Evolutionary conservation across 2,329 filamentous ascomycete genomes (phyloP).

Genomic region (Microdochium bolleyi): DNA sequence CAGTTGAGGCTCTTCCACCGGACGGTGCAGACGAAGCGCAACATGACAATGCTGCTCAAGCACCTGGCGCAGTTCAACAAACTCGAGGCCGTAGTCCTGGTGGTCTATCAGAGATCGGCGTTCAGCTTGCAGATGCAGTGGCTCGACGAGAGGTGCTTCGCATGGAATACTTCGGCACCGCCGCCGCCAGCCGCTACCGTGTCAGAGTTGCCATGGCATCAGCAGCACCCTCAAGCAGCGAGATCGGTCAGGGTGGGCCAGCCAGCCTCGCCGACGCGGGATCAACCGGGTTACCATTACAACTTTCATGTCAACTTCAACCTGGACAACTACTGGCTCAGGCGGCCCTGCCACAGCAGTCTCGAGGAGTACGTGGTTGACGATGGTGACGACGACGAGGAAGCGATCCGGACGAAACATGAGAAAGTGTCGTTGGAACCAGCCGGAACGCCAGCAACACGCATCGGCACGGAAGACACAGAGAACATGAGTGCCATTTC

Average conservation of each 20-base stretch:
- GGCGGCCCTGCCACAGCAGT: slow-evolving; percentile 28
- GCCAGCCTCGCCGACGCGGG: slow-evolving; percentile 26
- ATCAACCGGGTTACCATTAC: slow-evolving; percentile 31
- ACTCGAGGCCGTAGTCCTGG: slow-evolving; percentile 32
- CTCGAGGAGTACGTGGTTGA: slow-evolving; percentile 17
- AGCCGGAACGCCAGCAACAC: no score
- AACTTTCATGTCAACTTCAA: slow-evolving; percentile 38
- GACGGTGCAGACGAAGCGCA: slow-evolving; percentile 28
- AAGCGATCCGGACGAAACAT: not conserved
- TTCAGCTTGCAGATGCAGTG: slow-evolving; percentile 24
- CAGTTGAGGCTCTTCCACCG: slow-evolving; percentile 37
- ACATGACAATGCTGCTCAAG: slow-evolving; percentile 32
- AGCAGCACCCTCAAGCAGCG: not conserved
- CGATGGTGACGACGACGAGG: slow-evolving; percentile 10
- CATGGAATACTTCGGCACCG: not conserved
- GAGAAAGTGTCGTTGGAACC: not conserved
- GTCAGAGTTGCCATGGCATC: slow-evolving; percentile 1
- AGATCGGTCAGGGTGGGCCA: slow-evolving; percentile 7
- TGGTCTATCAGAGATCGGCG: slow-evolving; percentile 39
- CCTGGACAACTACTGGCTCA: slow-evolving; percentile 31
- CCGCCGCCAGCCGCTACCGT: slow-evolving; percentile 5
- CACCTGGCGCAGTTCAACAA: slow-evolving; percentile 30
- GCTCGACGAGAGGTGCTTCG: slow-evolving; percentile 4
- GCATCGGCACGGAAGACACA: no score
- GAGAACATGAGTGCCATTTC: no score